Evolutionary conservation across 1,139 yeast genomes (phyloP).

Genomic region (Magnusiomyces tetraspermus): DNA sequence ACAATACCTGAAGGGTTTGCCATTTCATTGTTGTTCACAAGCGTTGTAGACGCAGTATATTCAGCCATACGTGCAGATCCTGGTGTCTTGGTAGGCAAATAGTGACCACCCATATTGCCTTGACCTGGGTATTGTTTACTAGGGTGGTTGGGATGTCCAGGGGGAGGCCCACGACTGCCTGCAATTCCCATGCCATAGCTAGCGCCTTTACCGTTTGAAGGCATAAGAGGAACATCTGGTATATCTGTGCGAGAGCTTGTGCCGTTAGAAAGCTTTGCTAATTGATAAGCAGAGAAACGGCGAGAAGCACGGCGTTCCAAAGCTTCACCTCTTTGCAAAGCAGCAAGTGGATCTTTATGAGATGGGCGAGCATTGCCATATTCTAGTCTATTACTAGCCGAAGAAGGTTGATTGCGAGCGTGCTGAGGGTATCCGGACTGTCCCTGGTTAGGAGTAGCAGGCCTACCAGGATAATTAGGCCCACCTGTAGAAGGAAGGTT

Average conservation of each 20-base stretch:
- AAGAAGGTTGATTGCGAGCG: slow-evolving; percentile 3
- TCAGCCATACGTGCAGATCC: slow-evolving; percentile 24
- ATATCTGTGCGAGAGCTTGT: slow-evolving; percentile 8
- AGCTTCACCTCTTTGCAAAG: slow-evolving; percentile 70
- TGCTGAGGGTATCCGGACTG: slow-evolving; percentile 3
- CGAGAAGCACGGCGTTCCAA: slow-evolving; percentile 86
- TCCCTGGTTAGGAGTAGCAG: slow-evolving; percentile 12
- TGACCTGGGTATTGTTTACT: background rate
- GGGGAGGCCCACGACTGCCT: background rate
- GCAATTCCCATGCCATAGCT: background rate
- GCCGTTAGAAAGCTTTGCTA: slow-evolving; percentile 60
- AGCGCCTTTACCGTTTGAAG: slow-evolving; percentile 8
- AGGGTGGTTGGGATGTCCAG: background rate
- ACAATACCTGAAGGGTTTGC: background rate
- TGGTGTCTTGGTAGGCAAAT: slow-evolving; percentile 24
- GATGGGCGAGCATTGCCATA: slow-evolving; percentile 2
- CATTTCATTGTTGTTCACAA: slow-evolving; percentile 15
- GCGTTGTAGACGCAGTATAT: slow-evolving; percentile 21
- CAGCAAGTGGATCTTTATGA: slow-evolving; percentile 50
- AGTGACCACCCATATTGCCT: slow-evolving; percentile 14
- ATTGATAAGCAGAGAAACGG: slow-evolving; percentile 87
- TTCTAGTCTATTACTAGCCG: background rate
- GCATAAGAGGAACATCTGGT: slow-evolving; percentile 14
- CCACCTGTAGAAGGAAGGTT: background rate
- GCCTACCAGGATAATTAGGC: background rate